Conservation (phyloP, 2,329 filamentous ascomycete genomes). For the Arthrinium phaeospermum region DNA sequence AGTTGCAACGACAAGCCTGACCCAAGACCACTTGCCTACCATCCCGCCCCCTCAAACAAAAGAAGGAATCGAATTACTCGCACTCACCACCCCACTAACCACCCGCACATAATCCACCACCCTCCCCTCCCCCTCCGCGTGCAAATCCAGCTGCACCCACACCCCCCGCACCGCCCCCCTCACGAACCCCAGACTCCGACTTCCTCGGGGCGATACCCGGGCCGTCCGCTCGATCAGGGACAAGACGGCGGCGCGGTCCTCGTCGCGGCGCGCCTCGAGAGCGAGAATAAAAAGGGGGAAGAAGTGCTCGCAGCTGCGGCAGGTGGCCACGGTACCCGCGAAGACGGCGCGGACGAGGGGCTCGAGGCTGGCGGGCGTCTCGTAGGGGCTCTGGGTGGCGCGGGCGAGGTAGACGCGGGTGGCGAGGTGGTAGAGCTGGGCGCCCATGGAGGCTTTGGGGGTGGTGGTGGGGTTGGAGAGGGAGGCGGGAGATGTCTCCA, state of each 20-base stretch:
- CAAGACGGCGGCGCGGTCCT: constrained; percentile 30
- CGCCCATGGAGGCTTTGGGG: constrained; percentile 19
- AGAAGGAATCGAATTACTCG: constrained; percentile 29
- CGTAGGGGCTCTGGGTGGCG: constrained; percentile 33
- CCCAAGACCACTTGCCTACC: neutral
- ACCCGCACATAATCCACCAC: constrained; percentile 37
- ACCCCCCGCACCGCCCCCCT: constrained; percentile 34
- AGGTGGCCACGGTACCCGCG: constrained; percentile 17
- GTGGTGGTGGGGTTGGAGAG: neutral
- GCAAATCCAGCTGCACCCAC: constrained; percentile 43
- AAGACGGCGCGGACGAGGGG: constrained; percentile 29
- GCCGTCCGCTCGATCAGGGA: constrained; percentile 38
- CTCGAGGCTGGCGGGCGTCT: constrained; percentile 30
- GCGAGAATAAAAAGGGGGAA: constrained; percentile 43
- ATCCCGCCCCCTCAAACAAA: constrained; percentile 25
- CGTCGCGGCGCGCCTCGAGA: constrained; percentile 42
- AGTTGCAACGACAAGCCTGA: too few relatives aligned
- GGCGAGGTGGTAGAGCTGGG: constrained; percentile 29
- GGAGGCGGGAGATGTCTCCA: neutral
- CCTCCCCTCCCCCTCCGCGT: constrained; percentile 37
- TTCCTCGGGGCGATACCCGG: constrained; percentile 1
- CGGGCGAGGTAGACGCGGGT: constrained; percentile 31
- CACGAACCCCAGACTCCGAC: constrained; percentile 33
- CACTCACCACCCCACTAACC: constrained; percentile 34
- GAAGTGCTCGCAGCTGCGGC: constrained; percentile 36